A percentile compares a stretch with the other conserved stretches of the same genome.
phyloP scores from a whole-genome alignment of 2,329 filamentous ascomycete genomes.

The Ceratocystis papillata region DNA sequence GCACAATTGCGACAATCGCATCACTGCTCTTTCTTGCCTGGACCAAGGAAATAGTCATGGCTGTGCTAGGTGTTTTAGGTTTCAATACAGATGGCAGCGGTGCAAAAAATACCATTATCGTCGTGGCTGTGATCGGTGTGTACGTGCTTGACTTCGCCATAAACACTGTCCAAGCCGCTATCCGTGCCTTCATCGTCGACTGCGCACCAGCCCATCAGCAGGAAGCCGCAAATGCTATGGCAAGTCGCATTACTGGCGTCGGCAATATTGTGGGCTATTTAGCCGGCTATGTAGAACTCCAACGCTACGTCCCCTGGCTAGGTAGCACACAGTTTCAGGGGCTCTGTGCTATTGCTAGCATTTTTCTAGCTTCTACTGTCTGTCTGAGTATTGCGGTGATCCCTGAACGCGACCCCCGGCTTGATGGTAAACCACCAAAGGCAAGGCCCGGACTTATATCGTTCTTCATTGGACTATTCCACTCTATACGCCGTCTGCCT shows the following conservation, averaged over 20 bases:
- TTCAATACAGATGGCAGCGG: conserved; percentile 53
- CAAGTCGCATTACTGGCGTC: conserved; percentile 71
- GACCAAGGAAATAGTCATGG: conserved; percentile 60
- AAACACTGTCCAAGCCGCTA: conserved; percentile 90
- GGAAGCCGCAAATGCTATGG: conserved; percentile 89
- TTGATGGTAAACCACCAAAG: conserved; percentile 28
- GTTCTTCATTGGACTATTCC: conserved; percentile 71
- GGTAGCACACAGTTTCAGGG: conserved; percentile 88
- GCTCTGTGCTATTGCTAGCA: conserved; percentile 71
- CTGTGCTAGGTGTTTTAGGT: conserved; percentile 59
- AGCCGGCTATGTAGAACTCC: conserved; percentile 73
- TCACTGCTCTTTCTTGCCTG: conserved; percentile 62
- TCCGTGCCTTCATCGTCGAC: conserved; percentile 87
- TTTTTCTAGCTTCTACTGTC: conserved; percentile 60
- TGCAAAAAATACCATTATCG: conserved; percentile 57
- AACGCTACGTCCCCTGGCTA: conserved; percentile 63
- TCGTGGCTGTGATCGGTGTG: conserved; percentile 73
- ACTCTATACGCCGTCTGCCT: conserved; percentile 66
- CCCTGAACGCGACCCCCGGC: conserved; percentile 65
- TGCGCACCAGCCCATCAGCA: conserved; percentile 88
- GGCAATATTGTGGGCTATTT: conserved; percentile 88
- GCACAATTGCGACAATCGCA: conserved; percentile 54
- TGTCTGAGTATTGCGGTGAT: conserved; percentile 58
- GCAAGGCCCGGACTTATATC: conserved; percentile 55
- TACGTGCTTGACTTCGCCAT: conserved; percentile 90